Conservation (phyloP, 345 rosid species). For the Pelargonium nanum region DNA sequence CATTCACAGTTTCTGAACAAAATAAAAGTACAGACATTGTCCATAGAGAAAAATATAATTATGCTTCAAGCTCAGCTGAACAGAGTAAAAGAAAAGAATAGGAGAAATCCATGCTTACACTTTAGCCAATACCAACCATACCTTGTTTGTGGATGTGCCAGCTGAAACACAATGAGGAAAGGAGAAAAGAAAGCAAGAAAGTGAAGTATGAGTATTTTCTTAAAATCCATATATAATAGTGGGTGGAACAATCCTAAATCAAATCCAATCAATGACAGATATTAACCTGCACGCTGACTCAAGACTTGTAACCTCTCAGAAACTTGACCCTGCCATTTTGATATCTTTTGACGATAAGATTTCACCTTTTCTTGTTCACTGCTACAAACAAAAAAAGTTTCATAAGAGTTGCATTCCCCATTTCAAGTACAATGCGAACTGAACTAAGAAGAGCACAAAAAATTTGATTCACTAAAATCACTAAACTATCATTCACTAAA, state of each 20-base stretch:
- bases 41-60: no score
- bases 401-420: neutral
- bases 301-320: constrained; percentile 71
- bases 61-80: no score
- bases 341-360: constrained; percentile 72
- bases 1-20: no score
- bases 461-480: neutral
- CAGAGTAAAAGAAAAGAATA: constrained; percentile 1
- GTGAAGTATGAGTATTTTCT: no score
- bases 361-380: constrained; percentile 82
- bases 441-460: neutral
- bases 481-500: neutral
- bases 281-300: constrained; percentile 47
- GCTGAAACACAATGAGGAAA: constrained; percentile 26
- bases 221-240: neutral
- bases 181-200: neutral
- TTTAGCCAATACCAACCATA: constrained; percentile 13
- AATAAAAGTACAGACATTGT: no score
- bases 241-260: constrained; percentile 7
- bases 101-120: neutral
- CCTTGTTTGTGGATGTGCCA: constrained; percentile 58
- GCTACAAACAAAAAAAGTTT: constrained; percentile 6
- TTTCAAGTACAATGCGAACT: no score
- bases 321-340: constrained; percentile 83
- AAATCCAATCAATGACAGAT: neutral